Base-by-base conservation (phyloP, 176 grass and related monocot species). In the Aegilops longissima region DNA sequence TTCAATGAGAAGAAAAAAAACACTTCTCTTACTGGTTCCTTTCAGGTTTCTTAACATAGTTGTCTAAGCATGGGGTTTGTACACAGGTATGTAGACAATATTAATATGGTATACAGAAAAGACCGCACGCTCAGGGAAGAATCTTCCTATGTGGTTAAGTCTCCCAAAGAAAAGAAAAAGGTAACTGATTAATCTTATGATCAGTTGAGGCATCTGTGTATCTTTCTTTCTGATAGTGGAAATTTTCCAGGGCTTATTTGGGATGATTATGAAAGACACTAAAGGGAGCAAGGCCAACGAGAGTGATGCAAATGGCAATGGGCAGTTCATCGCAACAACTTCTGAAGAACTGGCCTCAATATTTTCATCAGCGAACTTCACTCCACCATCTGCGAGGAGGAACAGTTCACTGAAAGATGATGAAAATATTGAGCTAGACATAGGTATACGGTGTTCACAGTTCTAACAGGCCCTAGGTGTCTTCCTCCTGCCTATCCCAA, bases 91-190 rank as follows among this genome's bases (percentile, higher is more conserved):
- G 34, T 93, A 51, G 94, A 96, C 51, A 87, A 30, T 79, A 92
- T 99, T 83, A 96, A 77, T 85, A 88, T 79, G 40, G 89, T 99
- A 81, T 96, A 91, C 38, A 88, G 52, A 69, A 94, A 93, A 79
- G 89, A 90, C 31, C 27, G 29, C 35, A 78, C 61, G 0, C 80
- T 70, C 40, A 86, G 64, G 70, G 92, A 99, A 87, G 90, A 94
- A 29, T 78, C 77, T 93, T 90, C 88, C 7, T 90, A 78, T 82
- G 56, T 58, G 21, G 90, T 77, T 66, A 99, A 90, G 83, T 90
- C 90, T 68, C 94, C 90, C 4, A 99, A 93, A 90, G 92, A 94
- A 87, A 99, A 91, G 83, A 94, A 93, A 90, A 94, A 87, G 94
- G 97, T 99, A 93, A 82, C 13, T 65, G 64, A 29, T 83, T 73